Percentiles rank a stretch among this genome's conserved stretches.
These are phyloP conservation scores for Dipsacomyces acuminosporus DNA, from an alignment of 371 early-diverging fungal genomes.

Conservation along the genomic window DNA sequence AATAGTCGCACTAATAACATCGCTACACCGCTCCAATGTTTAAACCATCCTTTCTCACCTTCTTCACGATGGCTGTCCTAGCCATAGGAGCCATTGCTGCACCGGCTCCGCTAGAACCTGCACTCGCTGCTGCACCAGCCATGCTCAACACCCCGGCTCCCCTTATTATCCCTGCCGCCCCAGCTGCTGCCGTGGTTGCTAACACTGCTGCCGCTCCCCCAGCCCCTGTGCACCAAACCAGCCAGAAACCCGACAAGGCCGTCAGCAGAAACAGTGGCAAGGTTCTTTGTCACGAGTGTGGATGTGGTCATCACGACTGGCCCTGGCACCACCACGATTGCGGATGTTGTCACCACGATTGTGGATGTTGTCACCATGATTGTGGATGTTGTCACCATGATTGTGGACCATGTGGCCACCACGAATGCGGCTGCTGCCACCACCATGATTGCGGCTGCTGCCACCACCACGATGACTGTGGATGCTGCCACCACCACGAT, in stretches of 20 bases:
- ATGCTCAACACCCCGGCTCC: background rate
- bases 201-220: background rate
- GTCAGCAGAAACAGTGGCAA: too few species aligned
- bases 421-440: conserved; percentile 12
- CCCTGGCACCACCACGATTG: conserved; percentile 17
- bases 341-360: conserved; percentile 12
- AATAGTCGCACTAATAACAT: too few species aligned
- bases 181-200: background rate
- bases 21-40: conserved; percentile 8
- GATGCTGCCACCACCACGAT: conserved; percentile 15
- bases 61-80: conserved; percentile 27
- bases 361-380: conserved; percentile 18
- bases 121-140: background rate
- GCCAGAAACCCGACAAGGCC: too few species aligned
- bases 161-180: background rate
- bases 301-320: conserved; percentile 8
- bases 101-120: conserved; percentile 8
- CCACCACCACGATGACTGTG: conserved; percentile 11
- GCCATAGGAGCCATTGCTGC: conserved; percentile 40
- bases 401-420: background rate
- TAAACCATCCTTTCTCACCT: conserved; percentile 24
- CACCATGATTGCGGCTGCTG: conserved; percentile 10
- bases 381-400: conserved; percentile 4
- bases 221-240: too few species aligned
- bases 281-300: background rate